These are phyloP conservation scores for Emmonsiellopsis sp. DNA, from an alignment of 2,329 filamentous ascomycete species.

Conservation along the genomic window DNA sequence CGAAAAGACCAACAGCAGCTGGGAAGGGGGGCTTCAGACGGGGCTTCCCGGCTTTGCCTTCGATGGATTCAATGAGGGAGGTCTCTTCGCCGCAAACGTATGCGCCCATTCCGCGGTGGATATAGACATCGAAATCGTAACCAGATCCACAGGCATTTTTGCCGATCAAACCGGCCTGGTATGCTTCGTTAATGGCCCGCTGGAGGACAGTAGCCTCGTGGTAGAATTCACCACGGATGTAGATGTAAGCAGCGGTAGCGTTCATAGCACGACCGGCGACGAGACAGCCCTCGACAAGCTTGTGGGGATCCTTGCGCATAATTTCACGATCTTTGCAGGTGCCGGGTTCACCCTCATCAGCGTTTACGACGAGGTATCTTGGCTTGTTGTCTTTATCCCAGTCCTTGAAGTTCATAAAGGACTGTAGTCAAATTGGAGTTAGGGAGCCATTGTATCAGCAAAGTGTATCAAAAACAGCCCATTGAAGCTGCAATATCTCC, in stretches of 20 bases:
- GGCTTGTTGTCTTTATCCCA: conserved; percentile 98
- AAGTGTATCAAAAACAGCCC: neutral
- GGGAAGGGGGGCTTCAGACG: conserved; percentile 98
- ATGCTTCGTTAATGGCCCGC: conserved; percentile 94
- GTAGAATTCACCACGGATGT: conserved; percentile 97
- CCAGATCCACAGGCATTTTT: conserved; percentile 97
- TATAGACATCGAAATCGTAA: conserved; percentile 95
- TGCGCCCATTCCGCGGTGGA: conserved; percentile 93
- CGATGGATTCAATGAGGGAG: conserved; percentile 92
- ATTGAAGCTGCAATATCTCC: neutral
- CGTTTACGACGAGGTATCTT: conserved; percentile 94
- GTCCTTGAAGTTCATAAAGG: conserved; percentile 99
- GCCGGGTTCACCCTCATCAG: conserved; percentile 95
- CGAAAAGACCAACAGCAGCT: conserved; percentile 92
- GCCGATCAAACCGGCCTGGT: conserved; percentile 86
- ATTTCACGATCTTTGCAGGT: conserved; percentile 99
- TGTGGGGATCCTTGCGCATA: conserved; percentile 99
- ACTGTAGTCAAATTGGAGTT: conserved; percentile 44
- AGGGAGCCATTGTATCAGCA: conserved; percentile 6
- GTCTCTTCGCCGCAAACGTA: conserved; percentile 99
- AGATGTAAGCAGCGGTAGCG: conserved; percentile 96
- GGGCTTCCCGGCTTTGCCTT: conserved; percentile 97
- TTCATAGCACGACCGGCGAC: conserved; percentile 98
- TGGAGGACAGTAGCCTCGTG: conserved; percentile 91
- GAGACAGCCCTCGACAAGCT: conserved; percentile 94